Conservation (phyloP, 805 yeast genomes). For the Metschnikowia dekortorum region DNA sequence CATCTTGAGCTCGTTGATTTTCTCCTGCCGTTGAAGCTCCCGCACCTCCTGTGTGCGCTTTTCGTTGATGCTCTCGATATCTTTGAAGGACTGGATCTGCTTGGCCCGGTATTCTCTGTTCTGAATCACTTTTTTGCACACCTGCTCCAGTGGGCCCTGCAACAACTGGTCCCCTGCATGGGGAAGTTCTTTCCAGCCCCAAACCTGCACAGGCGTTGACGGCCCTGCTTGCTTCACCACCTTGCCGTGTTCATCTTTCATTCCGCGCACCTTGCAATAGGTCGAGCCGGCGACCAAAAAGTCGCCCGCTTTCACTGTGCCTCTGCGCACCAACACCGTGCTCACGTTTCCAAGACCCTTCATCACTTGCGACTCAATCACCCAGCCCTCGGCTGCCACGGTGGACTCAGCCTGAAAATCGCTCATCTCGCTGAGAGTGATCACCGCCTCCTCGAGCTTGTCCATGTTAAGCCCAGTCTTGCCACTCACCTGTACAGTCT, state of each 20-base stretch:
- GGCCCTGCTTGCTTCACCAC: conserved; percentile 67
- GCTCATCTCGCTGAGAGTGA: conserved; percentile 76
- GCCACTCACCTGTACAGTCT: conserved; percentile 83
- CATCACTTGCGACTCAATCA: conserved; percentile 78
- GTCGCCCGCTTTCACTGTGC: conserved; percentile 65
- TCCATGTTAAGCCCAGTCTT: conserved; percentile 88
- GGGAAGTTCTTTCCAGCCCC: conserved; percentile 94
- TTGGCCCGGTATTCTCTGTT: conserved; percentile 56
- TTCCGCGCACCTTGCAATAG: conserved; percentile 75
- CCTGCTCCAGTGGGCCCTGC: conserved; percentile 68
- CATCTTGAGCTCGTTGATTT: conserved; percentile 51
- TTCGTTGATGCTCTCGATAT: conserved; percentile 68
- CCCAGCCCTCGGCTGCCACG: conserved; percentile 74
- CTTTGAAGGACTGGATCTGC: conserved; percentile 53
- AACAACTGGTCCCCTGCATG: conserved; percentile 83
- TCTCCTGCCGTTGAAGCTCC: conserved; percentile 48
- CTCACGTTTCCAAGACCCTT: conserved; percentile 84
- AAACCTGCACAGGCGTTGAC: conserved; percentile 81
- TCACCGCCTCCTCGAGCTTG: conserved; percentile 81
- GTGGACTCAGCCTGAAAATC: conserved; percentile 65
- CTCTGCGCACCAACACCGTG: conserved; percentile 77
- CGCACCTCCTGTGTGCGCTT: conserved; percentile 53
- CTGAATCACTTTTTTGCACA: conserved; percentile 69
- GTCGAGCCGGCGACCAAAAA: conserved; percentile 83
- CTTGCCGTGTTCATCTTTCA: conserved; percentile 72